phyloP scores from a whole-genome alignment of 257 asterid species.

The Solanum dulcamara region DNA sequence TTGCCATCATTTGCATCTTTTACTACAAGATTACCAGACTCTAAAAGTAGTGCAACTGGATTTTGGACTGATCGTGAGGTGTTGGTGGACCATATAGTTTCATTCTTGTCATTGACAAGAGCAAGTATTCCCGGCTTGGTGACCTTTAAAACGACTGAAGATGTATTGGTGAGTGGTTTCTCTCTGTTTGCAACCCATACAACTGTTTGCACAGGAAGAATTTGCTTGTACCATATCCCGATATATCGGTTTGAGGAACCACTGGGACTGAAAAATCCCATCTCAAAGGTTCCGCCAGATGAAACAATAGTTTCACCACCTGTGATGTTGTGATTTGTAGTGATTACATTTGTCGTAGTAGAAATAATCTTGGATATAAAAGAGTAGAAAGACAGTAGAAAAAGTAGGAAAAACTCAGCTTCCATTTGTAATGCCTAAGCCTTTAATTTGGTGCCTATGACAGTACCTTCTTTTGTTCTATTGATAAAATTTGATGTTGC shows the following conservation, averaged over 20 bases:
- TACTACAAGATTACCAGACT: conserved; percentile 28
- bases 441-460: not conserved
- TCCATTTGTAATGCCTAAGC: not conserved
- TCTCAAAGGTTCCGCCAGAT: conserved; percentile 6
- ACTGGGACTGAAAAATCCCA: conserved; percentile 13
- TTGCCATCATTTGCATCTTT: conserved; percentile 14
- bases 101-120: not conserved
- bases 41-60: conserved; percentile 15
- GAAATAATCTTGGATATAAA: not conserved
- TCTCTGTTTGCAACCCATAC: not conserved
- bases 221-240: conserved; percentile 8
- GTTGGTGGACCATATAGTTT: conserved; percentile 12
- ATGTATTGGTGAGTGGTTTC: not conserved
- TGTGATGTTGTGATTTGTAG: not conserved
- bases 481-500: not conserved
- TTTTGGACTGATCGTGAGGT: not conserved
- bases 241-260: not conserved
- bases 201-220: not conserved
- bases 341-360: not conserved
- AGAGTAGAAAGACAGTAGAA: not conserved
- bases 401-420: not conserved
- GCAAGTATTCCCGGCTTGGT: not conserved
- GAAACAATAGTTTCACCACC: conserved; percentile 5
- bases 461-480: not conserved
- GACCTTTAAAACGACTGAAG: not conserved